Percentiles rank a stretch among this genome's conserved stretches.
These are phyloP conservation scores for Candida dubliniensis DNA, from an alignment of 1,139 yeast genomes.

Conservation along the genomic window DNA sequence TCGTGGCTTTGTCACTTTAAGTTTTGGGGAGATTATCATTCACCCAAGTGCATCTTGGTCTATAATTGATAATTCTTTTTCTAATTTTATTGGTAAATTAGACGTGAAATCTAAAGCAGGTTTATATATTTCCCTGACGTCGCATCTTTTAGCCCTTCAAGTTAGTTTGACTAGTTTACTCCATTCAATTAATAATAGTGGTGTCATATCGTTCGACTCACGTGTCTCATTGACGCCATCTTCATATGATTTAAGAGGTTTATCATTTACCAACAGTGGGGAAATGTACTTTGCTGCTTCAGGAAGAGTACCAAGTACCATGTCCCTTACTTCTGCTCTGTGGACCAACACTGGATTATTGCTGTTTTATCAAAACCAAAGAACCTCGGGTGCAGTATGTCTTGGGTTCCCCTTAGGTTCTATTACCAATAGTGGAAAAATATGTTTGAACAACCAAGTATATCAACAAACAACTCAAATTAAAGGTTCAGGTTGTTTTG, in stretches of 20 bases:
- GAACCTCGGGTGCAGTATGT: conserved; percentile 19
- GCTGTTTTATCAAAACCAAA: conserved; percentile 20
- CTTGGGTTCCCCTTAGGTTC: conserved; percentile 20
- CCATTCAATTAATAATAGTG: conserved; percentile 19
- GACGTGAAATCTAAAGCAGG: conserved; percentile 22
- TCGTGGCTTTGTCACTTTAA: conserved; percentile 22
- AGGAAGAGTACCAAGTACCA: conserved; percentile 21
- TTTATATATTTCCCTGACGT: conserved; percentile 18
- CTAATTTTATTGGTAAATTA: conserved; percentile 24
- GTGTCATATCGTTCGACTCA: conserved; percentile 24
- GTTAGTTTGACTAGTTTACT: conserved; percentile 11
- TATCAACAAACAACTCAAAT: conserved; percentile 27
- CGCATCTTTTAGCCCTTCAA: conserved; percentile 9
- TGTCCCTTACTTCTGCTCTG: conserved; percentile 18
- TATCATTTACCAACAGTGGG: conserved; percentile 26
- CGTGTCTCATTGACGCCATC: conserved; percentile 17
- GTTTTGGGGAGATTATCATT: conserved; percentile 27
- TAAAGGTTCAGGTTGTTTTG: conserved; percentile 29
- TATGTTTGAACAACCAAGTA: conserved; percentile 26
- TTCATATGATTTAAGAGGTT: conserved; percentile 18
- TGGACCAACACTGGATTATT: conserved; percentile 29
- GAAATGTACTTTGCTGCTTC: conserved; percentile 26
- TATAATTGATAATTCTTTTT: conserved; percentile 28
- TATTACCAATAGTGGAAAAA: conserved; percentile 28
- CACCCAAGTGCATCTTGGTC: conserved; percentile 33